Conservation (phyloP, 2,329 filamentous ascomycete species). For the Clonostachys chloroleuca region DNA sequence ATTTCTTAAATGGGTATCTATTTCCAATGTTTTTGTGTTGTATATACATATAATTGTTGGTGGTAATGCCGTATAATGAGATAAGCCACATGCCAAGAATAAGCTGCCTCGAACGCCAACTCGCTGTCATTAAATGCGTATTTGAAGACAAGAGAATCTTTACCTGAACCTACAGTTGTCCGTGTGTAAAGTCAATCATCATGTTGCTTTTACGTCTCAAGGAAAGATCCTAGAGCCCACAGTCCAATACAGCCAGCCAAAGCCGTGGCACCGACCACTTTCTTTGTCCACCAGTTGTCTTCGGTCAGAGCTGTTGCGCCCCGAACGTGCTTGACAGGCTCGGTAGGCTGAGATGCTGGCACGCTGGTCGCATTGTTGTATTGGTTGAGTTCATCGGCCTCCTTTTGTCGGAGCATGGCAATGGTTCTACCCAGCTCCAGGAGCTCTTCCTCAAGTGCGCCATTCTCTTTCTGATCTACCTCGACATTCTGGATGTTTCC, state of each 20-base stretch:
- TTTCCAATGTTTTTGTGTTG: no score
- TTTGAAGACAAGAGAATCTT: neutral
- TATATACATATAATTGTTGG: no score
- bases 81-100: no score
- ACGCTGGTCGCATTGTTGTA: constrained; percentile 17
- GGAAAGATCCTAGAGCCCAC: constrained; percentile 52
- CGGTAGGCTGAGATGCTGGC: constrained; percentile 18
- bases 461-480: constrained; percentile 61
- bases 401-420: constrained; percentile 44
- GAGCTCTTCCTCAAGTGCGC: constrained; percentile 67
- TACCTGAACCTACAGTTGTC: neutral
- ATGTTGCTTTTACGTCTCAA: constrained; percentile 26
- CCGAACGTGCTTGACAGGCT: constrained; percentile 19
- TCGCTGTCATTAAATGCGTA: no score
- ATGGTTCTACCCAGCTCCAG: constrained; percentile 69
- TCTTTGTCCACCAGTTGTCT: constrained; percentile 64
- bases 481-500: constrained; percentile 98
- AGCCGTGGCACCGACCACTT: constrained; percentile 55
- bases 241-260: constrained; percentile 57
- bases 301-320: constrained; percentile 57
- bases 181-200: neutral
- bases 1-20: no score
- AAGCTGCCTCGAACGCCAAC: no score
- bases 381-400: constrained; percentile 27
- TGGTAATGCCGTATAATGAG: no score